Evolutionary conservation across 129 eudicot species (phyloP).

Genomic region (Pulicaria dysenterica): DNA sequence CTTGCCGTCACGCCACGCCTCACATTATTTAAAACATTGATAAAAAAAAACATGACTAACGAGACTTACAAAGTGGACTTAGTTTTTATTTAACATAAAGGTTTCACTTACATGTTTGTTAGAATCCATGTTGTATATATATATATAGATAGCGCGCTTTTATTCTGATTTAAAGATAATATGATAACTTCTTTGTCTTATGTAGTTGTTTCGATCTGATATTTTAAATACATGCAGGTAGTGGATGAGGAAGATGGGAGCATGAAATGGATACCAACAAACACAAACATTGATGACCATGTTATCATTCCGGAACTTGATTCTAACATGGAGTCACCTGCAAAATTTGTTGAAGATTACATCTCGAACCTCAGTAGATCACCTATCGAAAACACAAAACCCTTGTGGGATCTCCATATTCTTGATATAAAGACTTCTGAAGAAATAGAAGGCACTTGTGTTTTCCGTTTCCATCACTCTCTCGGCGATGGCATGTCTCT

Average conservation of each 20-base stretch:
- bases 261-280: slow-evolving; percentile 33
- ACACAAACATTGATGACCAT: slow-evolving; percentile 36
- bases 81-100: no score
- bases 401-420: slow-evolving; percentile 41
- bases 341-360: slow-evolving; percentile 36
- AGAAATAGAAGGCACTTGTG: slow-evolving; percentile 4
- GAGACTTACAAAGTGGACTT: no score
- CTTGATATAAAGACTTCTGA: slow-evolving; percentile 26
- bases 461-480: slow-evolving; percentile 43
- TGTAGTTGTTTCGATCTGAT: background rate
- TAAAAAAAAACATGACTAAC: no score
- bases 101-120: no score
- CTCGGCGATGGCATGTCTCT: slow-evolving; percentile 42
- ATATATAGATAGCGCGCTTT: no score
- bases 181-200: background rate
- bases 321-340: slow-evolving; percentile 29
- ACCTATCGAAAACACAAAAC: slow-evolving; percentile 28
- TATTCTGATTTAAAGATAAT: background rate
- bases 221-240: slow-evolving; percentile 16
- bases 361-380: slow-evolving; percentile 36
- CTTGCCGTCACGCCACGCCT: no score
- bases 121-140: no score
- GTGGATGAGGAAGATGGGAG: slow-evolving; percentile 19
- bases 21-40: no score
- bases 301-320: slow-evolving; percentile 22